A percentile compares a stretch with the other conserved stretches of the same genome.
These are phyloP conservation scores for Corrigiola litoralis DNA, from an alignment of 179 eudicot species.

Conservation along the genomic window DNA sequence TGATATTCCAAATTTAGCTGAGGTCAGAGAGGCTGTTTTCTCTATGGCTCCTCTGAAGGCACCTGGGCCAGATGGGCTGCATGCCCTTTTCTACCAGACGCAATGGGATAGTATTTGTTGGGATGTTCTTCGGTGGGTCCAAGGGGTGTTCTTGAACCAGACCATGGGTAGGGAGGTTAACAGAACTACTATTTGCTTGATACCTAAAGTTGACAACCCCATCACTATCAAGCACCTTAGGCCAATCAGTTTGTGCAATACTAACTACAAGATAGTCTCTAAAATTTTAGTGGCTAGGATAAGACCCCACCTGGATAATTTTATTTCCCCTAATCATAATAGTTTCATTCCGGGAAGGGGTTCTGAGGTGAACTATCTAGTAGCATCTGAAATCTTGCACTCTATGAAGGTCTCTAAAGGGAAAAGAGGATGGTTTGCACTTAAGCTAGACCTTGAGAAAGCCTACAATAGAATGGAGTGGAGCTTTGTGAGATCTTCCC, in stretches of 20 bases:
- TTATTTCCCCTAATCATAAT: neutral
- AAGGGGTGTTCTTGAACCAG: neutral
- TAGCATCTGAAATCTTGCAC: neutral
- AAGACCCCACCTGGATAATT: neutral
- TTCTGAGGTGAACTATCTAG: neutral
- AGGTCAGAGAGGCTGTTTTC: neutral
- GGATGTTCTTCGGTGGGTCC: neutral
- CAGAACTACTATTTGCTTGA: neutral
- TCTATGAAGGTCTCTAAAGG: neutral
- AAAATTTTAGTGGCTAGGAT: neutral
- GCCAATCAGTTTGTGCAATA: conserved; percentile 5
- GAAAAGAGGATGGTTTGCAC: neutral
- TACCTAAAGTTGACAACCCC: neutral
- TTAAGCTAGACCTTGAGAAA: neutral
- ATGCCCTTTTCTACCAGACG: neutral
- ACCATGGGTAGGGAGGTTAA: neutral
- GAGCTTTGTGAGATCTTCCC: neutral
- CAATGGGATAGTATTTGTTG: neutral
- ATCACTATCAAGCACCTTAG: neutral
- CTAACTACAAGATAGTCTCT: neutral
- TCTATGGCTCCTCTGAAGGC: neutral
- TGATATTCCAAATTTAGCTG: neutral
- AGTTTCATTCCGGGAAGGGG: neutral
- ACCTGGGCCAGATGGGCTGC: neutral
- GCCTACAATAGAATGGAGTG: neutral